phyloP scores from a whole-genome alignment of 2,329 filamentous ascomycete species.

The Colletotrichum sp. region DNA sequence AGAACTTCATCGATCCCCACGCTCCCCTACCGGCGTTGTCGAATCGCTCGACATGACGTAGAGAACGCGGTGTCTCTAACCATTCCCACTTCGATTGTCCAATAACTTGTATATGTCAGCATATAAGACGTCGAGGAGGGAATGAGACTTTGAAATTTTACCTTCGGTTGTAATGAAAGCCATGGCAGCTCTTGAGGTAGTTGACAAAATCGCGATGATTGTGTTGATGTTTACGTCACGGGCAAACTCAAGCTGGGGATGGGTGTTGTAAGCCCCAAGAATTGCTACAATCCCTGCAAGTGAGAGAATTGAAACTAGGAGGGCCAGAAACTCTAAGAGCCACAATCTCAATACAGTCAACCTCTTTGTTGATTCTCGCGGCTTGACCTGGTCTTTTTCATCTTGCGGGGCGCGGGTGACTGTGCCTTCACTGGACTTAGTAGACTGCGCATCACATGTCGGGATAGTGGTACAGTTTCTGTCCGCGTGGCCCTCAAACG shows the following conservation, averaged over 20 bases:
- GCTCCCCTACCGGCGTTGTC: background rate
- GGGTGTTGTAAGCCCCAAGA: rapidly evolving
- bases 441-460: no score
- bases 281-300: rapidly evolving
- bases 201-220: background rate
- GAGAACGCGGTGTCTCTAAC: background rate
- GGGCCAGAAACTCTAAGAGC: background rate
- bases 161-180: background rate
- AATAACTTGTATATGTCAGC: background rate
- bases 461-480: no score
- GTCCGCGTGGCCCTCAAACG: no score
- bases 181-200: rapidly evolving
- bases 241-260: background rate
- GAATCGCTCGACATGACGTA: background rate
- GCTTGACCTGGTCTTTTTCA: no score
- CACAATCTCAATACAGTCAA: background rate
- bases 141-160: background rate
- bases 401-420: no score
- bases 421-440: no score
- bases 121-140: no score
- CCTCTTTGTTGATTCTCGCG: background rate
- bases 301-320: background rate
- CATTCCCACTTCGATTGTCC: background rate
- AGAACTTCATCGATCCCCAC: background rate
- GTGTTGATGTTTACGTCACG: background rate